Evolutionary conservation across 164 flowering plant species (phyloP), one percentile per base, ranked within the genome.

Genomic region (Houttuynia cordata): DNA sequence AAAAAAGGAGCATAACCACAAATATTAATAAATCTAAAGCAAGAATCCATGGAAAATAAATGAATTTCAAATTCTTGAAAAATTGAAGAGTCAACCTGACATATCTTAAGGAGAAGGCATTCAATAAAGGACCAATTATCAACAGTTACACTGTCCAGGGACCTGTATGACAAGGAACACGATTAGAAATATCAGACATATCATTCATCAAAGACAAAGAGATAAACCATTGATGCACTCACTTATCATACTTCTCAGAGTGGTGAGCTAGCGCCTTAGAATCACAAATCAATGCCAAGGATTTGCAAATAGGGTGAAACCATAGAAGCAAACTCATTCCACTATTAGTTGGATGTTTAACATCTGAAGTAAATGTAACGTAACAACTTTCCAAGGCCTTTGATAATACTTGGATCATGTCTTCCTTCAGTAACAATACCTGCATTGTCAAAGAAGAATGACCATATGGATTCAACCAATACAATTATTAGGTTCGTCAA

Each of bases 231-330:
- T 20, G 6, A 62, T 47, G 15, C 61, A 74, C 88, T 80, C 65
- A 88, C 92, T 78, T 68, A 51, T 79, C 79, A 69, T 65, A 51
- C 30, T 53, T 62, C 54, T 64, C 76, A 24, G 69, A 52, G 39
- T 58, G 58, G 37, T 64, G 65, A 51, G 58, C n/a, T 53, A 80
- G 51, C 56, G 70, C 37, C 23, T 60, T 68, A 57, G 77, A 68
- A 70, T 67, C 77, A 69, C 70, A 76, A 24, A 88, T 68, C 56
- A 86, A 72, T 40, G 83, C 65, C 61, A 86, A 56, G 41, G 82
- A 82, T 73, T 79, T 83, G 51, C 83, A 79, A 25, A 78, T 79
- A 39, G 99, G 96, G 39, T 78, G 58, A 58, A 78, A 83, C 91
- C 96, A 94, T 72, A 70, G 68, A 67, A 68, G 62, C 39, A 72